Base-by-base conservation (phyloP, 1,284 basidiomycete genomes). In the Leccinum griseonigrum region DNA sequence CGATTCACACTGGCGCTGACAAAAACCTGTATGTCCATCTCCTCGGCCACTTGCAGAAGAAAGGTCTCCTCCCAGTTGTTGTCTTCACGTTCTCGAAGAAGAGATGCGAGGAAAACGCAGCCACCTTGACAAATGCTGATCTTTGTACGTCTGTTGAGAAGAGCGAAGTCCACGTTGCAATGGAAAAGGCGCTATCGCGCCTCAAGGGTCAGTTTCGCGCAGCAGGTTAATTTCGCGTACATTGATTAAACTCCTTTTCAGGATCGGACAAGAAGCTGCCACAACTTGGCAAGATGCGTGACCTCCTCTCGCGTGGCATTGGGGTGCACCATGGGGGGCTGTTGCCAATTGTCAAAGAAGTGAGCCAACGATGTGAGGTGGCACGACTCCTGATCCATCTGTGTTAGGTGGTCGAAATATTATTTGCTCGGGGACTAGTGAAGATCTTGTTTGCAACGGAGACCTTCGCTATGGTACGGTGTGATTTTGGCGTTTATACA, bases 361-460 rank as follows among this genome's bases (percentile, higher is more conserved):
- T 93, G 60, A 38, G 62, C 3, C 9, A 66, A 11, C 11, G 40
- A 46, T 54, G 40, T 54, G 13, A 28, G 13, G 2, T 16, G 32
- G 40, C 26, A 54, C 50, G 9, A 13, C 34, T 22, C 32, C 50
- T 64, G 13, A 63, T 54, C 11, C 14, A 54, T 58, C 43, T 26
- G 3, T 31, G 34, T n/a, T 55, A 96, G 92, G 87, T 97, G 9
- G 97, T 99, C 14, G 97, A 99, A 75, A 91, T 99, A 48, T 82
- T 99, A 14, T 99, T 99, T 74, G 92, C 95, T 9, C 86, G 95
- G 36, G 97, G 97, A 26, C 81, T 99, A 40, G 96, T 99, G 63
- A 99, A 98, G 76, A 90, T 98, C 16, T 79, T 99, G 11, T 99
- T 99, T 72, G 97, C 97, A 0, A 99, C 97, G 0, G 97, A 99